These are phyloP conservation scores for Berberis vulgaris DNA, from an alignment of 164 flowering plant genomes.

Conservation along the genomic window DNA sequence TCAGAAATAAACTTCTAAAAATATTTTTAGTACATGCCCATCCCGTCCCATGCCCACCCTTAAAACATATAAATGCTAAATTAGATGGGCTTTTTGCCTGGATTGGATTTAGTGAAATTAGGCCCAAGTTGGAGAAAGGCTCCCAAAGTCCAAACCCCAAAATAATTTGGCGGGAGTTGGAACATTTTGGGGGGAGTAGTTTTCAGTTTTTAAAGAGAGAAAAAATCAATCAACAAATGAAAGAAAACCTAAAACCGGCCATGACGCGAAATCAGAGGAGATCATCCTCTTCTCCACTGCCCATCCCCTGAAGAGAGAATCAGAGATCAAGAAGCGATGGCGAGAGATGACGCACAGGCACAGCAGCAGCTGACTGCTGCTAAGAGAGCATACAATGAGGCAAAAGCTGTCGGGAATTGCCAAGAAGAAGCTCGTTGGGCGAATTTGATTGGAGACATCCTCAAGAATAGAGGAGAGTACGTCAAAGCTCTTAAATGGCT, in stretches of 20 bases:
- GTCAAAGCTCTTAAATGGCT: slow-evolving; percentile 83
- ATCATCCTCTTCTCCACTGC: background rate
- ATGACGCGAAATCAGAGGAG: background rate
- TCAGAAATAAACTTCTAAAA: no score
- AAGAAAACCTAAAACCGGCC: background rate
- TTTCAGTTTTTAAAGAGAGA: no score
- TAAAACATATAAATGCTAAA: no score
- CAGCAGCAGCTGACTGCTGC: slow-evolving; percentile 37
- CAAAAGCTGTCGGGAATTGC: slow-evolving; percentile 54
- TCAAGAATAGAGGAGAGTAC: slow-evolving; percentile 81
- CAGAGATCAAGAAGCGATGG: slow-evolving; percentile 8
- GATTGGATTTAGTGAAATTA: no score
- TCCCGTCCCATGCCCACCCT: no score
- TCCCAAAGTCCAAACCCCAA: no score
- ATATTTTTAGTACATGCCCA: no score
- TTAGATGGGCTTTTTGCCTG: no score
- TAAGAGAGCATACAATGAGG: slow-evolving; percentile 57
- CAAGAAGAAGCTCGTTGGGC: slow-evolving; percentile 97
- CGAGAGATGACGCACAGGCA: slow-evolving; percentile 23
- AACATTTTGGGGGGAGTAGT: no score
- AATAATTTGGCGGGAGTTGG: no score
- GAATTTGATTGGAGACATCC: slow-evolving; percentile 71
- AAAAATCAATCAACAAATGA: no score
- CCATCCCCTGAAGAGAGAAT: background rate
- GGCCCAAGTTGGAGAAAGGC: no score